phyloP scores from a whole-genome alignment of 2,329 filamentous ascomycete genomes.

The Aspergillus melleus region DNA sequence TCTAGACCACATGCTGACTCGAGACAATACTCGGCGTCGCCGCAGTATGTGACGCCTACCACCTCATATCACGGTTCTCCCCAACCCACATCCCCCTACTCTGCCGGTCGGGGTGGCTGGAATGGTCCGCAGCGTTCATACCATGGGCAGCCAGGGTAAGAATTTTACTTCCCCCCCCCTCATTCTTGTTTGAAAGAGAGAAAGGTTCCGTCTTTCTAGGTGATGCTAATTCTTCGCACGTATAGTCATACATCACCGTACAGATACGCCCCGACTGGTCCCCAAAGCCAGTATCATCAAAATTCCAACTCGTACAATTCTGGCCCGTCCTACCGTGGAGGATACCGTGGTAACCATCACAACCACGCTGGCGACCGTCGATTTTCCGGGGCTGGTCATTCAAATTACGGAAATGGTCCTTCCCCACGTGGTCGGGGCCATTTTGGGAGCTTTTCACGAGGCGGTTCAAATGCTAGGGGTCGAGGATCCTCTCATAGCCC shows the following conservation, averaged over 20 bases:
- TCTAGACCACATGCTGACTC: conserved; percentile 44
- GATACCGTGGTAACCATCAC: conserved; percentile 63
- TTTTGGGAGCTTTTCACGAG: conserved; percentile 73
- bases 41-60: conserved; percentile 57
- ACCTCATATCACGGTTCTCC: conserved; percentile 61
- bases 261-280: conserved; percentile 54
- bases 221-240: conserved; percentile 24
- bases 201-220: conserved; percentile 7
- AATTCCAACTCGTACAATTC: conserved; percentile 53
- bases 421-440: conserved; percentile 57
- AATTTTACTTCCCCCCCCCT: conserved; percentile 11
- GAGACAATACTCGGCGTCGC: conserved; percentile 58
- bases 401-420: conserved; percentile 43
- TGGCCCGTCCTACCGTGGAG: conserved; percentile 53
- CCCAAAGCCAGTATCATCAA: conserved; percentile 58
- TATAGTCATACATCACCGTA: conserved; percentile 65
- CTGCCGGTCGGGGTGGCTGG: conserved; percentile 56
- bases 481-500: conserved; percentile 48
- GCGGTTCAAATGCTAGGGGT: conserved; percentile 55
- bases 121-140: conserved; percentile 42
- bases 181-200: too few species aligned
- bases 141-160: conserved; percentile 53
- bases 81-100: conserved; percentile 62
- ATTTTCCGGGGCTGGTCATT: conserved; percentile 47
- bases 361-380: conserved; percentile 47